Base-by-base conservation (phyloP, 2,329 filamentous ascomycete genomes). In the Cryphonectria radicalis region DNA sequence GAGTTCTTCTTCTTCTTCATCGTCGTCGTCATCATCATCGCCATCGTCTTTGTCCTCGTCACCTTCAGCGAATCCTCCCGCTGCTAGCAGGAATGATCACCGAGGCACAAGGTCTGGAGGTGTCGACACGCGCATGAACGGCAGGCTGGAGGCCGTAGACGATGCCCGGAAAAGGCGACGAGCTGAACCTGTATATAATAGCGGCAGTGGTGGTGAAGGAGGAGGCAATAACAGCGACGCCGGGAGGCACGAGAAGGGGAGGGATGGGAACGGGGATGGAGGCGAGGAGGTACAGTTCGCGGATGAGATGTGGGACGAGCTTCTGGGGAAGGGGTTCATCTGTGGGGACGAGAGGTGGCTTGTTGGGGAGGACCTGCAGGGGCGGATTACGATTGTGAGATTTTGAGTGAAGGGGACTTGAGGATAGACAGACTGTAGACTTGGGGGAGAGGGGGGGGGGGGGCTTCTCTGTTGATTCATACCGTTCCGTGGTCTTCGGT, bases 291-390 rank as follows among this genome's bases (percentile, higher is more conserved):
- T 81, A 4, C 79, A 81, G 66, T 84, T 88, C 63, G 74, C 76
- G 4, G 80, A 84, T 46, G 79, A 80, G 6, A 78, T 87, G 66
- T 87, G 85, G 81, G 76, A 77, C 28, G 81, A 86, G 76, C 76
- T 91, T 46, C 79, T 87, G 63, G 83, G 77, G 1, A 86, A 84
- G 75, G 88, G 87, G 0, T 82, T 82, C 72, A 86, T 91, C 22
- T 84, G 80, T 50, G 90, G 89, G 1, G 87, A 89, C 72, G 89
- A 91, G 77, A 79, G 87, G 69, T 91, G 88, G 84, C 68, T 91
- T n/a, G 78, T 91, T 14, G 89, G 89, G 0, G 87, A 91, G 79
- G 89, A 88, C 76, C 73, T 74, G 1, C 76, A 81, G 11, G 82
- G 86, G 43, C 82, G 84, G 72, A 77, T 91, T 63, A 86, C 87